Evolutionary conservation across 169 alveolate species (phyloP).

Genomic region (Plasmodium vivax): DNA sequence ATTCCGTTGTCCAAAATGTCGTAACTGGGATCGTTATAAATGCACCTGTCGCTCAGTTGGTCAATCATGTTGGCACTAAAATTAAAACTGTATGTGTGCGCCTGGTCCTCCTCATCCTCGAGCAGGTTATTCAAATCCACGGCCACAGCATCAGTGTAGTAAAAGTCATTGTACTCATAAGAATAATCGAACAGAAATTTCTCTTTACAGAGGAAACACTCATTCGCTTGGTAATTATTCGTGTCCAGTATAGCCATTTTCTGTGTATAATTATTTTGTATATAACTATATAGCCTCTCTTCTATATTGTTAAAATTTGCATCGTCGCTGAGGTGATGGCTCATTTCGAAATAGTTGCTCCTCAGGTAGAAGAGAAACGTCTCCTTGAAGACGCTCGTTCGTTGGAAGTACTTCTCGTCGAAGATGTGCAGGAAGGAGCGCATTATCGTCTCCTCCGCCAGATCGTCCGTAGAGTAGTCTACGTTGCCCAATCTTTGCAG

Average conservation of each 20-base stretch:
- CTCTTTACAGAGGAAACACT: slow-evolving; percentile 57
- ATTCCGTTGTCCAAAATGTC: neutral
- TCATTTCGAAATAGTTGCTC: slow-evolving; percentile 15
- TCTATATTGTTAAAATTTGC: slow-evolving; percentile 15
- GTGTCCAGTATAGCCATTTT: slow-evolving; percentile 36
- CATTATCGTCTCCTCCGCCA: neutral
- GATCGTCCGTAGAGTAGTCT: neutral
- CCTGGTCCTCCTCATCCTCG: neutral
- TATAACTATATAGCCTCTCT: slow-evolving; percentile 27
- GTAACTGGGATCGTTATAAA: neutral
- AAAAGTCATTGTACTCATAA: slow-evolving; percentile 55
- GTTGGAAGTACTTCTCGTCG: slow-evolving; percentile 3
- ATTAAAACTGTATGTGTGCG: neutral
- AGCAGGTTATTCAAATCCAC: slow-evolving; percentile 49
- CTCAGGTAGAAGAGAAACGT: slow-evolving; percentile 44
- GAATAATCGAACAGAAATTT: slow-evolving; percentile 33
- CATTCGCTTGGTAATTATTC: slow-evolving; percentile 19
- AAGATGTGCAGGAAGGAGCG: slow-evolving; percentile 41
- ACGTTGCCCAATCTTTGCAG: neutral
- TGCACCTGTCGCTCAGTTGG: neutral
- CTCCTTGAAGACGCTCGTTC: slow-evolving; percentile 20
- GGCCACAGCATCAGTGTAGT: slow-evolving; percentile 38
- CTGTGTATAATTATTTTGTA: slow-evolving; percentile 33
- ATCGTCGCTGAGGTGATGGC: slow-evolving; percentile 3
- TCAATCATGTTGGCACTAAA: neutral